phyloP scores from a whole-genome alignment of 352 stramenopile species.

The Globisporangium paroecandrum region DNA sequence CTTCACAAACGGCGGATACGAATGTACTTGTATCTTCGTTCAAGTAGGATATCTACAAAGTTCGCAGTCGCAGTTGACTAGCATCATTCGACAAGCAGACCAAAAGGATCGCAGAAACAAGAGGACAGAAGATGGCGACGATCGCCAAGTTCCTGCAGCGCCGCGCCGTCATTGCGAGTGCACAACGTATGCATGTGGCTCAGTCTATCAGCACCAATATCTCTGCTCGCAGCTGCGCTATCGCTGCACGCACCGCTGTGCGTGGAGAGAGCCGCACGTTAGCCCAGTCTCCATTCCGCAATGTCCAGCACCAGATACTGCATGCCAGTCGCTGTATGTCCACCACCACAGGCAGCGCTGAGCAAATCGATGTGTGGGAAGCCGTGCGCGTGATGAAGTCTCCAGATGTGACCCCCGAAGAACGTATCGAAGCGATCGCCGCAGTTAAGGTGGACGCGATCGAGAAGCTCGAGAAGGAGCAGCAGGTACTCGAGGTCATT shows the following conservation, averaged over 20 bases:
- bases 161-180: background rate
- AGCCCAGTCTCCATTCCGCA: background rate
- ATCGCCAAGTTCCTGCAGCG: constrained; percentile 9
- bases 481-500: constrained; percentile 50
- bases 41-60: background rate
- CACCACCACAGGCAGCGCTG: background rate
- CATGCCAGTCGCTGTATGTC: background rate
- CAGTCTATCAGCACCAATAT: background rate
- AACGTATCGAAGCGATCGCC: constrained; percentile 36
- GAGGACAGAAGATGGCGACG: constrained; percentile 7
- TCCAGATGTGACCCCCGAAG: constrained; percentile 29
- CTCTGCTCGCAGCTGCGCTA: background rate
- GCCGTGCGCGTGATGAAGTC: constrained; percentile 31
- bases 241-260: background rate
- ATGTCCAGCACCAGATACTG: background rate
- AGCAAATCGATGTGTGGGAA: constrained; percentile 18
- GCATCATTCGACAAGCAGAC: background rate
- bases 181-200: background rate
- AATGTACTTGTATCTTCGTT: background rate
- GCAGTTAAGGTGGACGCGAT: constrained; percentile 27
- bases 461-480: constrained; percentile 27
- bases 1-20: background rate
- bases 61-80: background rate
- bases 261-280: background rate
- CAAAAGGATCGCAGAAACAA: constrained; percentile 4